phyloP scores from a whole-genome alignment of 257 asterid genomes.

The Mitragyna speciosa region DNA sequence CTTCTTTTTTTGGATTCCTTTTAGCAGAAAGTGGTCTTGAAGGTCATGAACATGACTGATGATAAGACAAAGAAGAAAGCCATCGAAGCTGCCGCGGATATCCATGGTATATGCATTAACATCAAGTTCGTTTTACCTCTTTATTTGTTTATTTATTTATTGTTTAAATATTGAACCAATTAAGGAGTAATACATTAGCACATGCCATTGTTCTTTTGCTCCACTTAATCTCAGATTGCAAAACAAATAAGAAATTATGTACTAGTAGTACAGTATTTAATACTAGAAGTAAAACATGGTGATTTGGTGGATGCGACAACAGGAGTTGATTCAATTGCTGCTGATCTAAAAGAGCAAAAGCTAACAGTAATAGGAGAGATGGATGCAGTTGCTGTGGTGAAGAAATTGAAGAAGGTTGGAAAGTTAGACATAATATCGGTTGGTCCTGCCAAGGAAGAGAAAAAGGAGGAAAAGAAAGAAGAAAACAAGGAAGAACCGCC shows the following conservation, averaged over 20 bases:
- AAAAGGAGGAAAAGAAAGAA: conserved; percentile 39
- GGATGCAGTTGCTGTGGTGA: conserved; percentile 70
- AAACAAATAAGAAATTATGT: neutral
- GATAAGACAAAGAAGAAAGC: conserved; percentile 81
- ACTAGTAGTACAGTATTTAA: neutral
- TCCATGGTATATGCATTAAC: conserved; percentile 38
- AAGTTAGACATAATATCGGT: conserved; percentile 65
- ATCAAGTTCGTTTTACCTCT: neutral
- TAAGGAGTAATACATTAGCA: neutral
- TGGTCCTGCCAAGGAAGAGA: conserved; percentile 74
- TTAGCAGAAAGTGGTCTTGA: conserved; percentile 63
- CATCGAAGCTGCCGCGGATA: conserved; percentile 82
- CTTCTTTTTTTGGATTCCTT: neutral
- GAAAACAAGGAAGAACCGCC: conserved; percentile 43
- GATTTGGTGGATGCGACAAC: conserved; percentile 22
- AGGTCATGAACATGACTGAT: conserved; percentile 69
- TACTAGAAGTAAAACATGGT: neutral
- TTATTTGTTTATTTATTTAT: too few relatives aligned
- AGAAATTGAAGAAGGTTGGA: conserved; percentile 64
- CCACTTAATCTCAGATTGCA: neutral
- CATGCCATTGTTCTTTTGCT: neutral
- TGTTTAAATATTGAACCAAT: neutral
- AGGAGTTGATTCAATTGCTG: conserved; percentile 76
- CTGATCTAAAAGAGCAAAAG: conserved; percentile 65
- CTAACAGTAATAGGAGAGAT: conserved; percentile 70